phyloP scores from a whole-genome alignment of 805 yeast genomes.

The Hanseniaspora singularis region DNA sequence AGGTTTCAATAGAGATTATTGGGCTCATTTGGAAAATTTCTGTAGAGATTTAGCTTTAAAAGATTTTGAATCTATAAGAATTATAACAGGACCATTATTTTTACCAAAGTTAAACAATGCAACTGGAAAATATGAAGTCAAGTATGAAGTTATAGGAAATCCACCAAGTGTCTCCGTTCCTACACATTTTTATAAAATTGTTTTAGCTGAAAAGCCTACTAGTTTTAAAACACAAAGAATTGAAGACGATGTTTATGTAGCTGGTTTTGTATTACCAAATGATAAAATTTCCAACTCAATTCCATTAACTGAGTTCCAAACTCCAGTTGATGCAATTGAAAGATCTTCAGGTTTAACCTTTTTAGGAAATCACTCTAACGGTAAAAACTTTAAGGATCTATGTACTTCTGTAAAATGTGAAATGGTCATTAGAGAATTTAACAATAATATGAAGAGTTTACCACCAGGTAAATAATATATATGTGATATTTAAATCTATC shows the following conservation, averaged over 20 bases:
- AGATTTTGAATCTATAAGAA: constrained; percentile 62
- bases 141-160: constrained; percentile 87
- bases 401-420: constrained; percentile 75
- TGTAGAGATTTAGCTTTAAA: constrained; percentile 55
- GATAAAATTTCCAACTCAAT: constrained; percentile 58
- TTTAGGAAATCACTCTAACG: constrained; percentile 46
- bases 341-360: constrained; percentile 76
- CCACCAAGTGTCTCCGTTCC: constrained; percentile 97
- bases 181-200: constrained; percentile 85
- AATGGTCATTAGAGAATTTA: constrained; percentile 70
- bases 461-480: constrained; percentile 19
- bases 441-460: constrained; percentile 34
- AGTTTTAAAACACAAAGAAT: not conserved
- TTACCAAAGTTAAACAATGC: constrained; percentile 59
- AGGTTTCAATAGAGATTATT: constrained; percentile 92
- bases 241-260: constrained; percentile 50
- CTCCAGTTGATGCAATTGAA: constrained; percentile 83
- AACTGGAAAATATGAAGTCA: constrained; percentile 76
- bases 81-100: constrained; percentile 88
- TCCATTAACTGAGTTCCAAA: constrained; percentile 65
- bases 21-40: constrained; percentile 95
- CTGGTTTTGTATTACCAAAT: constrained; percentile 90
- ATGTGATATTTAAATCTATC: not conserved
- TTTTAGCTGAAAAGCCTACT: constrained; percentile 62
- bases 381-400: constrained; percentile 39